Conservation (phyloP, 305 asterid species). For the Fraxinus ornus region DNA sequence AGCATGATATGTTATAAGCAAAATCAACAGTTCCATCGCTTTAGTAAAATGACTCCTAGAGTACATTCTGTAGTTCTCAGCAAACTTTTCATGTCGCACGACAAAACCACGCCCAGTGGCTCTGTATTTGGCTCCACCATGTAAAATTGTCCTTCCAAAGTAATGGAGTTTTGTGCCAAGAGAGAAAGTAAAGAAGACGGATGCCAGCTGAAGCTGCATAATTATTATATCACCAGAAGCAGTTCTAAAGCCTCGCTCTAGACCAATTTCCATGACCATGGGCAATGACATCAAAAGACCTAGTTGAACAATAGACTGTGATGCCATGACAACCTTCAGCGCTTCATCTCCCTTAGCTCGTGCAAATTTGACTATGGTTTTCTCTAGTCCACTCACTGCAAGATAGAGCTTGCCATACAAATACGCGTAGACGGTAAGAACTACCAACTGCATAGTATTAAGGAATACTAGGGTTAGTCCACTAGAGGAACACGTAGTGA, state of each 20-base stretch:
- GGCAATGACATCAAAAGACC: conserved; percentile 90
- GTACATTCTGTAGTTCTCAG: conserved; percentile 96
- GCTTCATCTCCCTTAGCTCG: conserved; percentile 70
- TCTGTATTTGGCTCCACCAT: conserved; percentile 95
- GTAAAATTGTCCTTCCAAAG: conserved; percentile 89
- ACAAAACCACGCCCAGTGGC: conserved; percentile 99
- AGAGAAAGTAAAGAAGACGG: conserved; percentile 95
- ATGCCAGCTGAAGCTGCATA: conserved; percentile 91
- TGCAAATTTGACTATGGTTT: conserved; percentile 63
- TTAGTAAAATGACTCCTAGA: conserved; percentile 93
- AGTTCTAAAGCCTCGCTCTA: conserved; percentile 90
- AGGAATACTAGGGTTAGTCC: conserved; percentile 12
- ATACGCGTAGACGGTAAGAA: conserved; percentile 83
- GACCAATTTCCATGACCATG: conserved; percentile 95
- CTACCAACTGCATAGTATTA: conserved; percentile 69
- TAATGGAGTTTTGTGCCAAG: conserved; percentile 96
- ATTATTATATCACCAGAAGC: conserved; percentile 78
- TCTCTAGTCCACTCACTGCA: conserved; percentile 83
- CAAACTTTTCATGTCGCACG: conserved; percentile 86
- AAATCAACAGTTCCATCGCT: conserved; percentile 71
- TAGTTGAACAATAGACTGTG: conserved; percentile 86
- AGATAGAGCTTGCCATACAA: conserved; percentile 89
- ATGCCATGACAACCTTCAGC: conserved; percentile 80
- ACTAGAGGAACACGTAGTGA: neutral
- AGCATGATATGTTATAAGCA: conserved; percentile 63